Base-by-base conservation (phyloP, 768 basidiomycete species). In the Boletus tomentosulus region DNA sequence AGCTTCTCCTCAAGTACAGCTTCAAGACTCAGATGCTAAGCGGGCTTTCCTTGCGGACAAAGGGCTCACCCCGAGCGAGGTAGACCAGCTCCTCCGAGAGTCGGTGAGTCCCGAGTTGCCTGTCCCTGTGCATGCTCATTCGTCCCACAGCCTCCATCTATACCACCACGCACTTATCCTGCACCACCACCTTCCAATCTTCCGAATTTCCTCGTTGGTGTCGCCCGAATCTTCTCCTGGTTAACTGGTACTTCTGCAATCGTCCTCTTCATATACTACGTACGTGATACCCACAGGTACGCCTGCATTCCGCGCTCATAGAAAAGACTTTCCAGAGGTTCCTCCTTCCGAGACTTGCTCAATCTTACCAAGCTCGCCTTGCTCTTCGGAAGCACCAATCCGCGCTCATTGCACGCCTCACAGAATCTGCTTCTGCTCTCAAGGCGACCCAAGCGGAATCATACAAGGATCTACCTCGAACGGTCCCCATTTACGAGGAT, bases 111-210 rank as follows among this genome's bases (percentile, higher is more conserved):
- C 27, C 25, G 11, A 12, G 34, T 46, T 41, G 33, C 55, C 51
- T 37, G 25, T 25, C 43, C n/a, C 12, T 24, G 7, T 11, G 13
- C 37, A 30, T 37, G 27, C 58, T 63, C 50, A 67, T 46, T 34
- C 25, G 27, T 49, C 38, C 34, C 37, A 13, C 63, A 73, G 62
- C 61, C 67, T 11, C 87, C 85, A 9, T 53, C 67, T 6, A 68
- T 91, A 34, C 88, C 88, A 19, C 86, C 88, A 0, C 78, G 86
- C 58, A 83, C 84, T 46, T 91, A 91, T 61, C 88, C 88, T 4
- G 80, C 79, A 55, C 78, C 75, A 11, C 80, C 83, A 5, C 87
- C 87, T 3, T 90, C 88, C 3, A 81, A 79, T 60, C 70, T 91
- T 1, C 87, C 87, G 0, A 75, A 76, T 43, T 75, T 90, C 37